Conservation (phyloP, 2,329 filamentous ascomycete species). For the Botrytis porri region DNA sequence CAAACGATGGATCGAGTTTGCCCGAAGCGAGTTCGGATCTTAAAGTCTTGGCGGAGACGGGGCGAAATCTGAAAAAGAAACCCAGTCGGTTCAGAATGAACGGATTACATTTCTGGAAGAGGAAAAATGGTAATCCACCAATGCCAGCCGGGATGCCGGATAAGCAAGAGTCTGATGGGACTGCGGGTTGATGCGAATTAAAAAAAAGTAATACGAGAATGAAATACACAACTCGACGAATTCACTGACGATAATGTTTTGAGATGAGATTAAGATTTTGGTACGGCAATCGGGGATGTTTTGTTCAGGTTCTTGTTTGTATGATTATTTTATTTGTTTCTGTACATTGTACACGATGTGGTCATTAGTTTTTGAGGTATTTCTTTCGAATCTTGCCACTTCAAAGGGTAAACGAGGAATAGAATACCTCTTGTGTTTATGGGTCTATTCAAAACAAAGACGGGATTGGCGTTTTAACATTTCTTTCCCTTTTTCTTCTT, state of each 20-base stretch:
- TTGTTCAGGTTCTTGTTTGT: conserved; percentile 19
- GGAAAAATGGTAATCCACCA: conserved; percentile 35
- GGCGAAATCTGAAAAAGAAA: conserved; percentile 58
- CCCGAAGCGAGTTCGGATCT: conserved; percentile 14
- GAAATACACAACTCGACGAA: conserved; percentile 11
- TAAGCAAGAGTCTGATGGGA: conserved; percentile 12
- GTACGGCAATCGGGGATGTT: conserved; percentile 15
- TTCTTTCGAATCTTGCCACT: neutral
- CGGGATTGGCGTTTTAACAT: conserved; percentile 4
- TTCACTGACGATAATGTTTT: conserved; percentile 21
- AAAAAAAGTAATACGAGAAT: conserved; percentile 5
- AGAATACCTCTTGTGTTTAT: conserved; percentile 21
- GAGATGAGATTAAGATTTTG: conserved; percentile 21
- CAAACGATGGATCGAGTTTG: conserved; percentile 17
- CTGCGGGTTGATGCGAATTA: conserved; percentile 3
- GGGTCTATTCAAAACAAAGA: conserved; percentile 16
- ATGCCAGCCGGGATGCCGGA: conserved; percentile 22
- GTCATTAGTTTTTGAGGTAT: conserved; percentile 11
- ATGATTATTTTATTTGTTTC: conserved; percentile 20
- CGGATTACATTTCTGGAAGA: conserved; percentile 36
- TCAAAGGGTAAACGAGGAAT: conserved; percentile 3
- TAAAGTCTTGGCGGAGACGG: conserved; percentile 45
- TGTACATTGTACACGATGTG: conserved; percentile 20
- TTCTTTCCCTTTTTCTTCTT: neutral
- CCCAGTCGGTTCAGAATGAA: conserved; percentile 63